Evolutionary conservation across 164 flowering plant genomes (phyloP), one percentile per base, ranked within the genome.

Genomic region (Sextonia rubra): DNA sequence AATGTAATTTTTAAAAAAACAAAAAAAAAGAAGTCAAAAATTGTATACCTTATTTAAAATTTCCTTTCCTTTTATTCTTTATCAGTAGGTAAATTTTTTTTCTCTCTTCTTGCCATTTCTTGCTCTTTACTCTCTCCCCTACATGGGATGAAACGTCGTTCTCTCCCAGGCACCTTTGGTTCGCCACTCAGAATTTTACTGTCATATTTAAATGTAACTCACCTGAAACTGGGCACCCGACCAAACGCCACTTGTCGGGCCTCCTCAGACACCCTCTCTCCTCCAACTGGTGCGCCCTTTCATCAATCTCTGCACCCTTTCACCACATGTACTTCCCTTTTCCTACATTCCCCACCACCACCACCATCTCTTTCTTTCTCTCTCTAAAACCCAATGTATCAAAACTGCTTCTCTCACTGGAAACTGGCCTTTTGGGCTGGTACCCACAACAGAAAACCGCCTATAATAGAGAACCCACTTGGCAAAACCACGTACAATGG

Each of bases 91-190:
- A 7, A 17, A 0, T 17, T 47, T 55, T 7, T 64, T 25, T 37
- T 49, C 30, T 22, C 69, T 24, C 12, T 26, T 48, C 22, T 23
- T 27, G 1, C 47, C 32, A 14, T 76, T 71, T n/a, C 68, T 67
- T 75, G 29, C 49, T 71, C 47, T 80, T 77, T 62, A 82, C 79
- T 77, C 79, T 69, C 62, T n/a, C 76, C 74, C 8, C 7, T 32
- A 32, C 44, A 32, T 32, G 44, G 23, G 15, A 71, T 64, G 76
- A 68, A 65, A 80, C 81, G 85, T 80, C 71, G 85, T 72, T 82
- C 78, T 78, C 83, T 80, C 83, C 83, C 69, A 80, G 76, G 80
- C 78, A 62, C 68, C 69, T 76, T 62, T 64, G 80, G 85, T 83
- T 83, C 79, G 83, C 85, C 85, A 83, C 80, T 83, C 65, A 71